Base-by-base conservation (phyloP, 176 grass and related monocot genomes). In the Oryza longistaminata region DNA sequence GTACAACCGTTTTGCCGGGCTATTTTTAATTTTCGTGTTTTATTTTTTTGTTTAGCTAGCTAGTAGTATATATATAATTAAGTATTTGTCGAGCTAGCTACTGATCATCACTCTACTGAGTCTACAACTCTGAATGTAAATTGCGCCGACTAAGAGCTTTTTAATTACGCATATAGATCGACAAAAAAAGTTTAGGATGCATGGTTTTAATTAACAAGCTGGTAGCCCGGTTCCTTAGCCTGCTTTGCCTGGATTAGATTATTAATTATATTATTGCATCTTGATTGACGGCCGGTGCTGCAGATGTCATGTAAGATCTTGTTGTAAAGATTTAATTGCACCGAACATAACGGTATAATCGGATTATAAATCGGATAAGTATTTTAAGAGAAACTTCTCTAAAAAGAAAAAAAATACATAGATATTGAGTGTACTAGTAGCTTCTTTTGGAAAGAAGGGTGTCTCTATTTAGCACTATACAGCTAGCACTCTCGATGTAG, bases 211-310 rank as follows among this genome's bases (percentile, higher is more conserved):
- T 26, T 81, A 69, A 74, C 35, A 55, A 79, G 77, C 55, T 74
- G 39, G 25, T 62, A 39, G 53, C 24, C 16, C 8, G 62, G 81
- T 85, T 34, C 43, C 44, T 85, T 87, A 89, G 75, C 82, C 50
- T 46, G 68, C 76, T 92, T 88, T 89, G 67, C 49, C 74, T 71
- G 66, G 31, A 81, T 79, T 48, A 35, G 26, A 35, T 35, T 35
- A 5, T 39, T 27, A 27, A 27, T 27, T 27, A 27, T 27, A 27
- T 27, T 39, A 81, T 79, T 58, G n/a, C 68, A 64, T 82, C 34
- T 35, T 35, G 34, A 81, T 76, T 64, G 39, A 12, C 39, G 75
- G 46, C 46, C 46, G 12, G 25, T 15, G 48, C 87, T 15, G 48
- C 85, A 86, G 79, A 88, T 84, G 87, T 88, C n/a, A n/a, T n/a